Evolutionary conservation across 768 basidiomycete genomes (phyloP).

Genomic region (Lyophyllum semitale): DNA sequence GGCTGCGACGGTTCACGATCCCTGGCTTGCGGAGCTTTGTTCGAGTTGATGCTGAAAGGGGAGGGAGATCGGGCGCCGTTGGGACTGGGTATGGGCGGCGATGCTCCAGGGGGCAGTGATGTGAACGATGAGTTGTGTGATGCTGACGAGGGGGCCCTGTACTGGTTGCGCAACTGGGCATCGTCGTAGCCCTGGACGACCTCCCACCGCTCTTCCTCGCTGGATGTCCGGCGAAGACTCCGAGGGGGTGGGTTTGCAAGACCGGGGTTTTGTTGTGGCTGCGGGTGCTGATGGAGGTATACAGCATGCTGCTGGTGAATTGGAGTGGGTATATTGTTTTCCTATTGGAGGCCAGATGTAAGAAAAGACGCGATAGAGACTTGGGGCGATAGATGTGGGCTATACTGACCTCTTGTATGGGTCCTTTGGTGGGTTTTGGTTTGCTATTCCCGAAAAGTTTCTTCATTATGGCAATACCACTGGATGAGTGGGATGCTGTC

Average conservation of each 20-base stretch:
- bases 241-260: constrained; percentile 3
- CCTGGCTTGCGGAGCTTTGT: constrained; percentile 17
- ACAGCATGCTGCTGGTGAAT: constrained; percentile 40
- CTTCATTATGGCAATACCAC: constrained; percentile 43
- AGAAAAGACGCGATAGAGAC: background rate
- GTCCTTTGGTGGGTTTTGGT: constrained; percentile 34
- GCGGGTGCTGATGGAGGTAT: constrained; percentile 24
- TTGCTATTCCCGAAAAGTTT: constrained; percentile 60
- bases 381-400: background rate
- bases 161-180: constrained; percentile 21
- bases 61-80: constrained; percentile 44
- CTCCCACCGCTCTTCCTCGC: constrained; percentile 51
- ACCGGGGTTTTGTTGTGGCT: constrained; percentile 12
- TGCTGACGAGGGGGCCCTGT: constrained; percentile 30
- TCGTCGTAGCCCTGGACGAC: constrained; percentile 34
- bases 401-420: constrained; percentile 28
- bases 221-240: constrained; percentile 22
- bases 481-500: background rate
- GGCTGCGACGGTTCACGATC: constrained; percentile 24
- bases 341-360: constrained; percentile 11
- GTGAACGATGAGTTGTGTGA: constrained; percentile 56
- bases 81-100: constrained; percentile 40
- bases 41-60: constrained; percentile 41
- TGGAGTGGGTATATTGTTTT: constrained; percentile 28
- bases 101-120: constrained; percentile 46